A percentile compares a stretch with the other conserved stretches of the same genome.
Evolutionary conservation across 108 stramenopile species (phyloP).

Genomic region (Nitzschia sp.): DNA sequence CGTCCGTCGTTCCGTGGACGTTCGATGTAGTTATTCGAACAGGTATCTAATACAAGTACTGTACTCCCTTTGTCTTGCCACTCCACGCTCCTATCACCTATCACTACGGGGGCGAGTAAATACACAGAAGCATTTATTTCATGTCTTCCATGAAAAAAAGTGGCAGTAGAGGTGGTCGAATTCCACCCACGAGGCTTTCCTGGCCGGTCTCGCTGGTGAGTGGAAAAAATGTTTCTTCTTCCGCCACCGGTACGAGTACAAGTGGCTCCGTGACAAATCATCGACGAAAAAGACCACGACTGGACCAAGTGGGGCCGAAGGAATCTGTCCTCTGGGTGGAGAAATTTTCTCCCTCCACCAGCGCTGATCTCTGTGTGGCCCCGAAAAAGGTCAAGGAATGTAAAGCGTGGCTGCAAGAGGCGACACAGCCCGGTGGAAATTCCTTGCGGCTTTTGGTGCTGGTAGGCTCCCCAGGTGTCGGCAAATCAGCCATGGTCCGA

Average conservation of each 20-base stretch:
- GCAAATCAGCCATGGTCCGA: conserved; percentile 69
- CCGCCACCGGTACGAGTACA: too few relatives aligned
- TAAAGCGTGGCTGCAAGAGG: conserved; percentile 42
- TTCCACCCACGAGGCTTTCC: conserved; percentile 30
- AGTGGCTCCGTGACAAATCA: background rate
- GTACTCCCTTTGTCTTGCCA: too few relatives aligned
- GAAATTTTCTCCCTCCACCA: conserved; percentile 52
- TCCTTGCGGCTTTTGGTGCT: conserved; percentile 57
- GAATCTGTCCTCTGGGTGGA: conserved; percentile 56
- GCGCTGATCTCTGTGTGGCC: conserved; percentile 71
- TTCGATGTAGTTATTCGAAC: too few relatives aligned
- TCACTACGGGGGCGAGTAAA: too few relatives aligned
- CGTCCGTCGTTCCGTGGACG: too few relatives aligned
- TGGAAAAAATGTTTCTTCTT: background rate
- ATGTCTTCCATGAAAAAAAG: conserved; percentile 6
- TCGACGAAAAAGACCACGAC: conserved; percentile 19
- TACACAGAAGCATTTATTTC: too few relatives aligned
- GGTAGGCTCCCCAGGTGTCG: conserved; percentile 79
- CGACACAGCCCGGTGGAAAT: conserved; percentile 15
- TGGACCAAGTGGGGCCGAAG: background rate
- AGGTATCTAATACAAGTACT: too few relatives aligned
- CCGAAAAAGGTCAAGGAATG: conserved; percentile 84
- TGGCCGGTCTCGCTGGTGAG: conserved; percentile 17
- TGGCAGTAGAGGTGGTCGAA: background rate
- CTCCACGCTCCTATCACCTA: too few relatives aligned